Percentiles rank a stretch among this genome's conserved stretches.
Conservation (phyloP, 139 green algal genomes). For the Micractinium conductrix region DNA sequence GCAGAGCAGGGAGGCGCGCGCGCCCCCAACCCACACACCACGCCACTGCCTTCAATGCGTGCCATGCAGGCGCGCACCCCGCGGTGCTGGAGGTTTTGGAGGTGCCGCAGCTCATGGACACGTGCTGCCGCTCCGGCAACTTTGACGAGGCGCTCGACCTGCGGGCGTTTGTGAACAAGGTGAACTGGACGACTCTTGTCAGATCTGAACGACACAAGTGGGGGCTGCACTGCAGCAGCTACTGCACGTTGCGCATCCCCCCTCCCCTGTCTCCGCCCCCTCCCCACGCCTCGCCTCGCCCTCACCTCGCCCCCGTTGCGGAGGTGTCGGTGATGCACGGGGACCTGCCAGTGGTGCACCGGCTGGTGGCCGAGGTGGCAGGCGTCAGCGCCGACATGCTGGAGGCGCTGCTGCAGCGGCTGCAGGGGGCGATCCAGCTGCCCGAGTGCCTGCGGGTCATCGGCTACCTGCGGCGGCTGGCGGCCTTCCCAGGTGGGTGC, state of each 20-base stretch:
- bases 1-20: too few relatives aligned
- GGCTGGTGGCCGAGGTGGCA: conserved; percentile 71
- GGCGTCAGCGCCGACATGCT: conserved; percentile 79
- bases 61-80: conserved; percentile 67
- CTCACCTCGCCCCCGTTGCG: background rate
- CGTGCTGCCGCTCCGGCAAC: conserved; percentile 91
- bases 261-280: background rate
- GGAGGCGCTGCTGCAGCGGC: conserved; percentile 80
- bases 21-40: background rate
- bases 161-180: conserved; percentile 53
- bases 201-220: too few relatives aligned
- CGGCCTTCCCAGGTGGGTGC: conserved; percentile 70
- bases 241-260: background rate
- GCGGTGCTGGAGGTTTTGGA: conserved; percentile 94
- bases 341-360: conserved; percentile 68
- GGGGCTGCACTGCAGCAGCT: background rate
- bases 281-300: background rate
- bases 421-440: conserved; percentile 80
- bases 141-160: conserved; percentile 99
- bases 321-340: conserved; percentile 45
- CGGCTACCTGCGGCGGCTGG: conserved; percentile 92
- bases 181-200: conserved; percentile 26
- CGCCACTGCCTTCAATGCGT: background rate
- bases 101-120: conserved; percentile 95
- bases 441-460: conserved; percentile 95